Percentiles rank a stretch among this genome's conserved stretches.
Conservation (phyloP, 2,329 filamentous ascomycete species). For the Xylariaceae sp. region DNA sequence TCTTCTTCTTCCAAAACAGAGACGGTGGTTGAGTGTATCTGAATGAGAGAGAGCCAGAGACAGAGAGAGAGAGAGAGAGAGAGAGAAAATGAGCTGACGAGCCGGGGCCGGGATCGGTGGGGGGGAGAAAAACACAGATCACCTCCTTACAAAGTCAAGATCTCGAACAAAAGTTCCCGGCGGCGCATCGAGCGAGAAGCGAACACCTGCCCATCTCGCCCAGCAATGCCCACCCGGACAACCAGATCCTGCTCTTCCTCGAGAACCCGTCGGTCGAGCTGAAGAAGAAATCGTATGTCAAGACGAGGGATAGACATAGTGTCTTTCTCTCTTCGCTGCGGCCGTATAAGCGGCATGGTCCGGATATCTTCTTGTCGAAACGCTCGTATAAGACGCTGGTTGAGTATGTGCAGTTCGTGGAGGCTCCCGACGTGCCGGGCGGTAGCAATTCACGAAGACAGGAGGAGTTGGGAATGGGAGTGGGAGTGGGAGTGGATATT, state of each 20-base stretch:
- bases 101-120: too few relatives aligned
- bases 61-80: too few relatives aligned
- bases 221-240: constrained; percentile 12
- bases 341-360: constrained; percentile 2
- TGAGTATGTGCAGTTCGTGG: not conserved
- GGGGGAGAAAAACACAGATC: constrained; percentile 2
- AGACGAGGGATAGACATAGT: not conserved
- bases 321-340: constrained; percentile 4
- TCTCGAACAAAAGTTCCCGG: constrained; percentile 7
- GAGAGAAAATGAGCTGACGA: not conserved
- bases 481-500: too few relatives aligned
- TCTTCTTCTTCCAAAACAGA: too few relatives aligned
- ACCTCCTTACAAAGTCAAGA: constrained; percentile 11
- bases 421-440: not conserved
- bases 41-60: too few relatives aligned
- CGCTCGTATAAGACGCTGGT: constrained; percentile 10
- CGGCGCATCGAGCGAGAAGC: not conserved
- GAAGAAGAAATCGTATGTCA: constrained; percentile 13
- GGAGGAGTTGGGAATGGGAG: too few relatives aligned
- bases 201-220: constrained; percentile 15
- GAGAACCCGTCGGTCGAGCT: not conserved
- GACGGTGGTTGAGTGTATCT: not conserved
- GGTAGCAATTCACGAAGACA: too few relatives aligned
- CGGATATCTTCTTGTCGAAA: constrained; percentile 8
- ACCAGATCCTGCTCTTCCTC: constrained; percentile 5